phyloP scores from a whole-genome alignment of 495 filamentous ascomycete genomes.

The Daldinia vernicosa region DNA sequence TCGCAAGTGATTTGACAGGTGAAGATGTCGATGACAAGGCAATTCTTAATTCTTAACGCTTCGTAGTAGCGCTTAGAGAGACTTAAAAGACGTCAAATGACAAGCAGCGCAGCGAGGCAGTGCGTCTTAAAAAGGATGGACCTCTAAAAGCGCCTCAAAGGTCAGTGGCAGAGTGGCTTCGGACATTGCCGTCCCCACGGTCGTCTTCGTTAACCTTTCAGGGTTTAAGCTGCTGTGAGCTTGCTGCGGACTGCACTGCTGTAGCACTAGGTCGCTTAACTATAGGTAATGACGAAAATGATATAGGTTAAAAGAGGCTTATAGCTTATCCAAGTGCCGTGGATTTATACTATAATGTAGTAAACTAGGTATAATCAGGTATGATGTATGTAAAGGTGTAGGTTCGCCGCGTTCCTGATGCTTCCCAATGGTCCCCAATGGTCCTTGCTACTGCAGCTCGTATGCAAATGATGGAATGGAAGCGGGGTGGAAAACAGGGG shows the following conservation, averaged over 20 bases:
- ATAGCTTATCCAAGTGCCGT: slow-evolving; percentile 1
- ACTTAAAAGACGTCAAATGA: slow-evolving; percentile 37
- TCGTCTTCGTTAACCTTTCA: neutral
- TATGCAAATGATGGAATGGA: slow-evolving; percentile 11
- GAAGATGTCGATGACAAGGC: neutral
- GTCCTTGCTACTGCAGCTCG: slow-evolving; percentile 13
- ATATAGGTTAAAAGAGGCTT: slow-evolving; percentile 1
- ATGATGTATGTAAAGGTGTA: neutral
- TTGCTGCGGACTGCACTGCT: slow-evolving; percentile 16
- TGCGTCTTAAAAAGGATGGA: slow-evolving; percentile 35
- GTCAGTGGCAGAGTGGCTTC: slow-evolving; percentile 40
- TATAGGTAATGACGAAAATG: slow-evolving; percentile 38
- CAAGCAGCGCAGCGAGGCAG: slow-evolving; percentile 34
- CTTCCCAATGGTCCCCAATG: slow-evolving; percentile 10
- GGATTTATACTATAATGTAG: neutral
- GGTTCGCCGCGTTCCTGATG: neutral
- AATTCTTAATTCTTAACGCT: neutral
- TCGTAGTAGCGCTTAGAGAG: neutral
- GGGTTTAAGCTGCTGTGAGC: neutral
- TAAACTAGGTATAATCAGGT: too few relatives aligned
- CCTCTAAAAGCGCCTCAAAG: slow-evolving; percentile 13
- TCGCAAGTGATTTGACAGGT: neutral
- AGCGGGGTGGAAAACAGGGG: slow-evolving; percentile 29
- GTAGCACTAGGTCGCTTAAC: slow-evolving; percentile 28
- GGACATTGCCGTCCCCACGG: slow-evolving; percentile 33